These are phyloP conservation scores for Eucalyptus regnans DNA, from an alignment of 345 rosid genomes.

Conservation along the genomic window DNA sequence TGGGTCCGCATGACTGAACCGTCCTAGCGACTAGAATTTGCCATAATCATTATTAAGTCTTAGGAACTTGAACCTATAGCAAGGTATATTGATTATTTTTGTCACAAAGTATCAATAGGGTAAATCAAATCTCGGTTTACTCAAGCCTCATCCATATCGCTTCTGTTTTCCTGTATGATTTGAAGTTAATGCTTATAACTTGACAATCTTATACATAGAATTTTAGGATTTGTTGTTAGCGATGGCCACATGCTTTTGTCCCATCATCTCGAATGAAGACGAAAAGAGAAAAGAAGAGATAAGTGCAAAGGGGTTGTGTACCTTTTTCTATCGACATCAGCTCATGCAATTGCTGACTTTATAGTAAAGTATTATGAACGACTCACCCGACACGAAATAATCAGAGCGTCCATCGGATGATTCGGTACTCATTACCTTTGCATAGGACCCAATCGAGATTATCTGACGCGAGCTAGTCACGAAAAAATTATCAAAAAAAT, in stretches of 20 bases:
- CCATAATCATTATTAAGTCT: background rate
- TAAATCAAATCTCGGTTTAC: background rate
- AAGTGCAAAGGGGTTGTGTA: background rate
- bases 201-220: background rate
- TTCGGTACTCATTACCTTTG: background rate
- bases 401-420: background rate
- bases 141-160: background rate
- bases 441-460: background rate
- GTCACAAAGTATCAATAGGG: background rate
- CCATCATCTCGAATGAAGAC: background rate
- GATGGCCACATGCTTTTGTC: background rate
- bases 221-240: too few relatives aligned
- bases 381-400: background rate
- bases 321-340: background rate
- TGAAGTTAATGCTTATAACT: background rate
- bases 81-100: background rate
- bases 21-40: too few relatives aligned
- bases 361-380: background rate
- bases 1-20: too few relatives aligned
- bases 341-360: background rate
- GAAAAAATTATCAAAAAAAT: too few relatives aligned
- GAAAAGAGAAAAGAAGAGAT: background rate
- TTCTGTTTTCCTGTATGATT: background rate
- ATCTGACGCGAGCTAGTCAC: fast-evolving
- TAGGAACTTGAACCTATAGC: background rate